phyloP scores from a whole-genome alignment of 371 early-diverging fungal species.

The Apophysomyces trapeziformis region DNA sequence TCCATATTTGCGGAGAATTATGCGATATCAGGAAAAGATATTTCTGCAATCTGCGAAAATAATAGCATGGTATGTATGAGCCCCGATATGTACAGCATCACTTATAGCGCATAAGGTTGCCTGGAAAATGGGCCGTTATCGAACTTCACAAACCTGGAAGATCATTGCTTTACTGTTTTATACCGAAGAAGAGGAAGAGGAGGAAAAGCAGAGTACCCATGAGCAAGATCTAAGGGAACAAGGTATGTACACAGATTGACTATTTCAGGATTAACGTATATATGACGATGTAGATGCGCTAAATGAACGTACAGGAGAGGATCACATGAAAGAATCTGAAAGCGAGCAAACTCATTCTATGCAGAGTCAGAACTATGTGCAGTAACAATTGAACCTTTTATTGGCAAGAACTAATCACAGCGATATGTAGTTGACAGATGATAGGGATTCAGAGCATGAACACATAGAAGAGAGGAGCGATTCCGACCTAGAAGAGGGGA shows the following conservation, averaged over 20 bases:
- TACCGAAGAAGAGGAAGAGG: constrained; percentile 31
- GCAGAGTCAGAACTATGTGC: not conserved
- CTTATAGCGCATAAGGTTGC: constrained; percentile 48
- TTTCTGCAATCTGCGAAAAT: constrained; percentile 64
- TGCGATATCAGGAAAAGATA: constrained; percentile 44
- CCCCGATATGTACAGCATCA: not conserved
- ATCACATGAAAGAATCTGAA: not conserved
- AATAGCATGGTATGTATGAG: constrained; percentile 64
- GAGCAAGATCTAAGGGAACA: constrained; percentile 11
- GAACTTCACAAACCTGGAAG: constrained; percentile 83
- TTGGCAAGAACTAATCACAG: not conserved
- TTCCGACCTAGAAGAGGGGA: not conserved
- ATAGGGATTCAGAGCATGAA: constrained; percentile 8
- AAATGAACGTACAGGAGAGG: not conserved
- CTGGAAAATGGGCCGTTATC: constrained; percentile 63
- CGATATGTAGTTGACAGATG: not conserved
- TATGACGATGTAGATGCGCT: not conserved
- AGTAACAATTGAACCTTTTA: not conserved
- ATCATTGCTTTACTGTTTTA: constrained; percentile 71
- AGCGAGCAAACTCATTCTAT: not conserved
- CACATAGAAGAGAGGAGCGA: not conserved
- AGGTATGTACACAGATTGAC: not conserved
- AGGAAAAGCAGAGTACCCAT: constrained; percentile 13
- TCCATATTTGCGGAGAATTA: constrained; percentile 71
- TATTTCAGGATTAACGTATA: not conserved